phyloP scores from a whole-genome alignment of 2,329 filamentous ascomycete genomes.

The Cercospora brassicicola region DNA sequence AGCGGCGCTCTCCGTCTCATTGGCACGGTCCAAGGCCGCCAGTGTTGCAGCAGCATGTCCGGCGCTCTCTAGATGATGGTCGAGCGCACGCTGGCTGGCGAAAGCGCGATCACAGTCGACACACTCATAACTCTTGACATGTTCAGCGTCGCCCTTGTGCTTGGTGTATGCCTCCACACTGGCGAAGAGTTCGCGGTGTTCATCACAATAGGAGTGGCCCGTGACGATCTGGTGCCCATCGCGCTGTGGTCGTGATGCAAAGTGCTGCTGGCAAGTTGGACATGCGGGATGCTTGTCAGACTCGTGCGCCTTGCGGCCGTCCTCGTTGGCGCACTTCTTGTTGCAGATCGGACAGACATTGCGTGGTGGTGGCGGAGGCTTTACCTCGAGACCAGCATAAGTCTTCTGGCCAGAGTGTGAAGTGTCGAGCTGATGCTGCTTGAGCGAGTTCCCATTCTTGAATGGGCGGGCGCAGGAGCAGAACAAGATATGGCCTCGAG shows the following conservation, averaged over 20 bases:
- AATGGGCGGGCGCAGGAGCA: background rate
- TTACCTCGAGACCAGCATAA: background rate
- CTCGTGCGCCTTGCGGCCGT: slow-evolving; percentile 7
- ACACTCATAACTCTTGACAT: slow-evolving; percentile 18
- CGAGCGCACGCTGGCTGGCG: slow-evolving; percentile 11
- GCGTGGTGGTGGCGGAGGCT: background rate
- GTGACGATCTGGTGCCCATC: slow-evolving; percentile 12
- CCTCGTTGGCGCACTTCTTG: slow-evolving; percentile 5
- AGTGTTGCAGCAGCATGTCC: slow-evolving; percentile 10
- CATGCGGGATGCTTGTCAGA: slow-evolving; percentile 8
- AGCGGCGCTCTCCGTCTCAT: background rate
- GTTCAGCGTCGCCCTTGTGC: slow-evolving; percentile 10
- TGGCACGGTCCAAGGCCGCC: background rate
- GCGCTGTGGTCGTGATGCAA: background rate
- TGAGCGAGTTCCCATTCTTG: background rate
- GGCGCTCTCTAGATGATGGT: slow-evolving; percentile 14
- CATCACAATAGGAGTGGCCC: slow-evolving; percentile 22
- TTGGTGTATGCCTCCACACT: background rate
- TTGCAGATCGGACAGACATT: slow-evolving; percentile 5
- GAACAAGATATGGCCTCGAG: background rate
- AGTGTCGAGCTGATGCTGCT: background rate
- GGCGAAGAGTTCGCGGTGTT: slow-evolving; percentile 13
- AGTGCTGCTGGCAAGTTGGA: slow-evolving; percentile 19
- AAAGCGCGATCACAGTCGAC: slow-evolving; percentile 16
- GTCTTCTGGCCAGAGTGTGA: background rate